Evolutionary conservation across 768 basidiomycete species (phyloP).

Genomic region (Ramaria sp.): DNA sequence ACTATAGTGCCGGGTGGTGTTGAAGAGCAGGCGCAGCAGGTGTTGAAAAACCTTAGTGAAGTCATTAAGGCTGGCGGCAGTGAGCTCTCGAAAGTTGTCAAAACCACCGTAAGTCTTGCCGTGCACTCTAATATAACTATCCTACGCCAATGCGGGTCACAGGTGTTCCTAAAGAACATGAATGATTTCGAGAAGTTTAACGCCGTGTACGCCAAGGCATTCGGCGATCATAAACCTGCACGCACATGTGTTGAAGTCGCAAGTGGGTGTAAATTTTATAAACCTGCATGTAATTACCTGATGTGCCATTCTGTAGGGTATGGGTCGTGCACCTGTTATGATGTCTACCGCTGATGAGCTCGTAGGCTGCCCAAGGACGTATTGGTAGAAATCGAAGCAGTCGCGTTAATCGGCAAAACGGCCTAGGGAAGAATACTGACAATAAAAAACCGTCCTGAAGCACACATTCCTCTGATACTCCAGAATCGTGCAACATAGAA

Average conservation of each 20-base stretch:
- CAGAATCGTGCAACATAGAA: too few relatives aligned
- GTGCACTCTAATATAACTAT: neutral
- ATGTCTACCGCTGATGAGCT: constrained; percentile 11
- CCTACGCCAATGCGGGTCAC: neutral
- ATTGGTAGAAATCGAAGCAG: constrained; percentile 84
- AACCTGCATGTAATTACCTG: neutral
- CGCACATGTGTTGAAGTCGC: constrained; percentile 86
- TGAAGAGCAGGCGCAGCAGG: constrained; percentile 73
- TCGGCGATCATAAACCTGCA: constrained; percentile 88
- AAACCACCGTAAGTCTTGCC: constrained; percentile 64
- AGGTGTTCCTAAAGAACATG: constrained; percentile 93
- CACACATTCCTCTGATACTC: too few relatives aligned
- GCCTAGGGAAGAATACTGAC: neutral
- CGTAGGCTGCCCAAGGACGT: constrained; percentile 76
- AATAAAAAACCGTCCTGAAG: too few relatives aligned
- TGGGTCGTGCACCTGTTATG: neutral
- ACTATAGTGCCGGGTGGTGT: constrained; percentile 65
- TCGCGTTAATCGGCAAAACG: constrained; percentile 30
- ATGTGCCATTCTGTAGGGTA: neutral
- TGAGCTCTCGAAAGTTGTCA: constrained; percentile 70
- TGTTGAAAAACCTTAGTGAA: constrained; percentile 74
- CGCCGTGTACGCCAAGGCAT: constrained; percentile 69
- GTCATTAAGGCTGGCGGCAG: constrained; percentile 79
- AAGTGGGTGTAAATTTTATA: constrained; percentile 12
- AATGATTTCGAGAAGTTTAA: constrained; percentile 82